Percentiles rank a stretch among this genome's conserved stretches.
Evolutionary conservation across 176 grass and related monocot genomes (phyloP).

Genomic region (Leersia perrieri): DNA sequence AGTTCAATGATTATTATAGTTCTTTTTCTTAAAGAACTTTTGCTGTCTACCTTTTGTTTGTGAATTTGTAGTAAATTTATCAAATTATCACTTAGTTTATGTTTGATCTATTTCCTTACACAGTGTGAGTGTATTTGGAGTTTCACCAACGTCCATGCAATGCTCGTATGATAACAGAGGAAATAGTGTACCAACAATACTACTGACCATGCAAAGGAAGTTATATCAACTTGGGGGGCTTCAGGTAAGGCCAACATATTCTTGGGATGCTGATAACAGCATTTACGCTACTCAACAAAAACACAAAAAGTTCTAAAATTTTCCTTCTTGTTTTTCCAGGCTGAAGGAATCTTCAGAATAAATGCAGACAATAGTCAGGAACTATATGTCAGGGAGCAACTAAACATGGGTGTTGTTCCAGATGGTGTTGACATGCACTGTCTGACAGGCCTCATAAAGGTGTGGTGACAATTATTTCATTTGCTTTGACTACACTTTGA

Average conservation of each 20-base stretch:
- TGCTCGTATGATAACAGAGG: conserved; percentile 89
- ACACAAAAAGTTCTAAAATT: neutral
- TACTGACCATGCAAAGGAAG: conserved; percentile 83
- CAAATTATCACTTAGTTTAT: neutral
- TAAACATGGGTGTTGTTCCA: conserved; percentile 83
- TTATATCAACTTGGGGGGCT: conserved; percentile 77
- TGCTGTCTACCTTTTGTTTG: neutral
- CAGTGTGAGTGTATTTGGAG: conserved; percentile 96
- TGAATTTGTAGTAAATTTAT: neutral
- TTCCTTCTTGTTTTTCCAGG: conserved; percentile 44
- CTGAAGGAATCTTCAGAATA: conserved; percentile 97
- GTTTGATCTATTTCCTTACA: conserved; percentile 15
- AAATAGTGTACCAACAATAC: conserved; percentile 89
- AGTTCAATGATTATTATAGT: neutral
- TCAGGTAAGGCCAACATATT: conserved; percentile 50
- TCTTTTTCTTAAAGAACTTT: neutral
- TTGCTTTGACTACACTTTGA: neutral
- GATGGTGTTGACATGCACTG: conserved; percentile 82
- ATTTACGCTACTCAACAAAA: neutral
- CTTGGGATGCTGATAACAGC: neutral
- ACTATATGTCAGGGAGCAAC: conserved; percentile 71
- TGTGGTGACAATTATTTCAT: conserved; percentile 18
- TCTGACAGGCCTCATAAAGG: conserved; percentile 86
- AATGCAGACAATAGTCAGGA: conserved; percentile 94
- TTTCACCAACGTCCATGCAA: conserved; percentile 96